Evolutionary conservation across 1,139 yeast genomes (phyloP), one percentile per base, ranked within the genome.

Genomic region (Scheffersomyces stambukii): DNA sequence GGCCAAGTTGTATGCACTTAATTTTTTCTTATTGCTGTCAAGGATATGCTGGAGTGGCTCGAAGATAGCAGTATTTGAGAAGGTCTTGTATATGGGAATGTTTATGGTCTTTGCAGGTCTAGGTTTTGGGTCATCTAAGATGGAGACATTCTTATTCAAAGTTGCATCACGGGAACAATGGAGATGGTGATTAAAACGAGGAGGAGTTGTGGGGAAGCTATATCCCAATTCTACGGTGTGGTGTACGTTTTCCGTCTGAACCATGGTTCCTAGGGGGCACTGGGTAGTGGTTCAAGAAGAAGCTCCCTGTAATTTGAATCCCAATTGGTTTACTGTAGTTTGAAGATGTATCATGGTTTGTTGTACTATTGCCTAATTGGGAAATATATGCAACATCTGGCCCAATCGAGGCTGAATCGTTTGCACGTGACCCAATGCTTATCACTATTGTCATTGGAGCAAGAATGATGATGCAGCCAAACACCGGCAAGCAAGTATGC

Each of bases 41-140:
- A 64, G 40, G 13, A 64, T 35, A 6, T 48, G 57, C 9, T 44
- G 48, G 18, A 64, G 48, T 2, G 70, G 69, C 26, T 57, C 59
- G 2, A 36, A 42, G 8, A 40, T 29, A 4, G 30, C 31, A 15
- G 5, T 23, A 5, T 16, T 22, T n/a, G 21, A 32, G 18, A 29
- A 33, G 18, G 11, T 13, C 21, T 33, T 33, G 9, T 18, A 13
- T 13, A 33, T 33, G 8, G 36, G 36, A 13, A 18, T 16, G 5
- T 21, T 13, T n/a, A 29, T 16, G 9, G 8, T 10, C 23, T 20
- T 11, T 6, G 18, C 18, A 16, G 18, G 18, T 6, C 6, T 8
- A 16, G 18, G 18, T 16, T 16, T 16, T 6, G 18, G 18, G 8
- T 16, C 18, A 6, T 16, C 8, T 6, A 16, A 6, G 6, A 16